phyloP scores from a whole-genome alignment of 208 protist genomes.

The Acanthamoeba triangularis region DNA sequence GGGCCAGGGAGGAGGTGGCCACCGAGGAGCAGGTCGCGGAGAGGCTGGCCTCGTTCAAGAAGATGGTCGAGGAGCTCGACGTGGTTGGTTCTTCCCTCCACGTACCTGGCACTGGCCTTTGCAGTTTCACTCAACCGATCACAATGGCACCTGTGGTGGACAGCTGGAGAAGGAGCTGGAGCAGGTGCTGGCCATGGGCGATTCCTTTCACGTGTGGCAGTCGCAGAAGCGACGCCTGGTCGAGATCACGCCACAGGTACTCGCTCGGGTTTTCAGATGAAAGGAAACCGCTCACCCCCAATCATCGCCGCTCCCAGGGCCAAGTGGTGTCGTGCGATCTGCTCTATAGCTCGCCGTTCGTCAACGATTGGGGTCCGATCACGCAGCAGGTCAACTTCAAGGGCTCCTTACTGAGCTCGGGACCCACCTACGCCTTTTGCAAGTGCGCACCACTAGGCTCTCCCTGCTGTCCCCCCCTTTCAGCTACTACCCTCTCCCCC shows the following conservation, averaged over 20 bases:
- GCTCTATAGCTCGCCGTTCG: not conserved
- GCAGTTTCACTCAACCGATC: not conserved
- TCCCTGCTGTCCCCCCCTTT: not conserved
- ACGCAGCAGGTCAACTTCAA: constrained; percentile 37
- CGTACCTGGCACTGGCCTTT: not conserved
- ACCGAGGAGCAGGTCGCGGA: not conserved
- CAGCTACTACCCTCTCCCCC: too few relatives aligned
- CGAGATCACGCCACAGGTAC: constrained; percentile 22
- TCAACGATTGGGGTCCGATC: constrained; percentile 37
- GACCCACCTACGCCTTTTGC: constrained; percentile 16
- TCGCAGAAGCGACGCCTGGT: constrained; percentile 43
- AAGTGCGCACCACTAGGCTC: not conserved
- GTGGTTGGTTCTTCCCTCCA: not conserved
- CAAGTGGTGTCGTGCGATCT: constrained; percentile 4
- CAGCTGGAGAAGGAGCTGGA: constrained; percentile 60
- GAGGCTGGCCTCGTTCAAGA: constrained; percentile 36
- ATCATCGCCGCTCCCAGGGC: not conserved
- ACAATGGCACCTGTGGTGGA: not conserved
- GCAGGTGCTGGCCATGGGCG: constrained; percentile 22
- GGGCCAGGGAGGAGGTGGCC: not conserved
- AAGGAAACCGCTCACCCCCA: not conserved
- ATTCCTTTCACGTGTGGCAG: constrained; percentile 22
- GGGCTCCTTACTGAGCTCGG: not conserved
- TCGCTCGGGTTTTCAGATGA: not conserved
- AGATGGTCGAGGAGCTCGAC: constrained; percentile 44